These are phyloP conservation scores for Lecanosticta acicola DNA, from an alignment of 2,329 filamentous ascomycete genomes.

Conservation along the genomic window DNA sequence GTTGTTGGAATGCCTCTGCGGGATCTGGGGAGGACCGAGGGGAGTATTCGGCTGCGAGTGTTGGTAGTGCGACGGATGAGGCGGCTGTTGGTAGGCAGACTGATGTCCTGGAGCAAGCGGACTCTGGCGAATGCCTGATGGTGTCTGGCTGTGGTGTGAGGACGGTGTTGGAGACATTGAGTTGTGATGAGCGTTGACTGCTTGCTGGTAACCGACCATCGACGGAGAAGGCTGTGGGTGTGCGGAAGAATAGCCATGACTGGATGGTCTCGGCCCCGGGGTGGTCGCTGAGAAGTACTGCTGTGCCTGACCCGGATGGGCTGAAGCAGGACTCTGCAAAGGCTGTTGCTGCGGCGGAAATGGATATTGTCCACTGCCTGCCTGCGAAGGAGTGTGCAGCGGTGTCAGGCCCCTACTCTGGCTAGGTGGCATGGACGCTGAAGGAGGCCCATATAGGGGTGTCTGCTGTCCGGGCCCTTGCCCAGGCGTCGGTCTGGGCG, in stretches of 20 bases:
- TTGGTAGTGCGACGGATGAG: constrained; percentile 32
- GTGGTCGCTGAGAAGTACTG: constrained; percentile 22
- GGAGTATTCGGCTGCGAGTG: constrained; percentile 46
- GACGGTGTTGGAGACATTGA: constrained; percentile 32
- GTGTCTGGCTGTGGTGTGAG: constrained; percentile 30
- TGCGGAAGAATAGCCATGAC: constrained; percentile 14
- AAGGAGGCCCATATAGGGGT: constrained; percentile 19
- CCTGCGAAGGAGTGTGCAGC: constrained; percentile 26
- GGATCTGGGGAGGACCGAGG: constrained; percentile 40
- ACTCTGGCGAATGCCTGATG: constrained; percentile 29
- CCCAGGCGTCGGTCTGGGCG: constrained; percentile 4
- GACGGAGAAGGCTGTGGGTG: constrained; percentile 25
- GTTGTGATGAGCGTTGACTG: constrained; percentile 13
- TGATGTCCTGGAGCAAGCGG: constrained; percentile 23
- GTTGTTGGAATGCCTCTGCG: constrained; percentile 25
- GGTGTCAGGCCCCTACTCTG: constrained; percentile 27
- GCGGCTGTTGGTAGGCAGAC: constrained; percentile 25
- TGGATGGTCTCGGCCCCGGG: constrained; percentile 23
- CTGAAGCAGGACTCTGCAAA: constrained; percentile 28
- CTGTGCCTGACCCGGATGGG: constrained; percentile 16
- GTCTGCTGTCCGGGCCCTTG: constrained; percentile 13
- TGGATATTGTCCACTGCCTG: constrained; percentile 18
- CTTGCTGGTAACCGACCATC: constrained; percentile 13
- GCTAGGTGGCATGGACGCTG: constrained; percentile 14
- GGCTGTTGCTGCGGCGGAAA: constrained; percentile 22